Evolutionary conservation across 2,329 filamentous ascomycete genomes (phyloP), one percentile per base, ranked within the genome.

Genomic region (Ceratocystis destructans): DNA sequence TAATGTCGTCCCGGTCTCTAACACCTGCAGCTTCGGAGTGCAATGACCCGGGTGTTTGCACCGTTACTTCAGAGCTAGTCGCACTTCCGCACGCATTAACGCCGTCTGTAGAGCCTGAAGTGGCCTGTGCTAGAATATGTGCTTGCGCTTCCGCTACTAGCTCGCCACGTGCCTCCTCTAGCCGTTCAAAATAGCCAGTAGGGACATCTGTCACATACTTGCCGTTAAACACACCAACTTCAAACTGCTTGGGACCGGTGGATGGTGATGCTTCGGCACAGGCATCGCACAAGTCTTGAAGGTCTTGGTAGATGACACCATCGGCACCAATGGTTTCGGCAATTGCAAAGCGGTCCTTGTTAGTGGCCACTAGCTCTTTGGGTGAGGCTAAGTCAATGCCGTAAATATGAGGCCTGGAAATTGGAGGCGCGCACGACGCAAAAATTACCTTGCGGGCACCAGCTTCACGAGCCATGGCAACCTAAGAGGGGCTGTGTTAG

Each of bases 161-260:
- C 74, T 89, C 86, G 61, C 87, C 88, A 64, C 89, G 81, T 20
- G 91, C 76, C 67, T 81, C 78, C 75, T 89, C 87, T 4, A 95
- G 79, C 71, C 90, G 89, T 70, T 89, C 84, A 71, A 96, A 94
- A 77, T 96, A 96, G 46, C 83, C 86, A 5, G 86, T 82, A 1
- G 87, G 83, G 1, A 96, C 88, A 0, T 85, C 84, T 0, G 93
- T 96, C 69, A 89, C 81, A 75, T 96, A 96, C 69, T 86, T 84
- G 59, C 93, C 93, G 72, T 86, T 90, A 78, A 97, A 96, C 7
- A 96, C 92, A 65, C 93, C 92, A 1, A 95, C 86, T 73, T 97
- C 93, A 70, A 96, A 96, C 66, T 87, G 79, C 7, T 79, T 79
- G 68, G 82, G 76, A 66, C 82, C 77, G 63, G 85, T 81, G 68